Base-by-base conservation (phyloP, 345 rosid species). In the Hevea brasiliensis region DNA sequence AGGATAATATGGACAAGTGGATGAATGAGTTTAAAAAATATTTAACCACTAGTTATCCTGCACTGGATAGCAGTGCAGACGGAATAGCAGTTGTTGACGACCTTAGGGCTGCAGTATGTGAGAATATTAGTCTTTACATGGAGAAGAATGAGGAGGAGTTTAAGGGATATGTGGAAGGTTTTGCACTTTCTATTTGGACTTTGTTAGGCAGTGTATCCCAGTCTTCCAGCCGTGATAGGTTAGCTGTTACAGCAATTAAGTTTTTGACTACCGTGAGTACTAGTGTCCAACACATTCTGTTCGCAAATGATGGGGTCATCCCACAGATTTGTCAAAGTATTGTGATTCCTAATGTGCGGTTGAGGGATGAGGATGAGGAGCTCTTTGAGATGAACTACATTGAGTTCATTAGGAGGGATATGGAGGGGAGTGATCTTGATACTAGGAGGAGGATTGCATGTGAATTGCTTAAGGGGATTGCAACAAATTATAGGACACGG, bases 381-480 rank as follows among this genome's bases (percentile, higher is more conserved):
- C 90, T 96, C 15, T 96, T 96, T 70, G 99, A 93, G 80, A 96
- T 91, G 96, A 96, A 96, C 72, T 96, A 85, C 61, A 81, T 96
- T 12, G 99, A 96, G 88, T 96, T 93, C 72, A 90, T 96, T 70
- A 88, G 98, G 81, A 91, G 99, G 77, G 99, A 96, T 76, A 96
- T 96, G 99, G 99, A 96, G 75, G 98, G 99, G 53, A 96, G 99
- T 74, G 99, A 96, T 82, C 83, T 90, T 78, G 99, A 96, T 41
- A 96, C 99, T 6, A 89, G 95, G 79, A 93, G 99, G 82, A 93
- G 99, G 79, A 96, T 96, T 72, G 98, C 98, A 0, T 96, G 99
- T 73, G 99, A 96, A 68, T 80, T 96, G 71, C 90, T 96, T 27
- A 96, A 96, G 78, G 99, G 99, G 37, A 90, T 96, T 76, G 98